Percentiles rank a stretch among this genome's conserved stretches.
Evolutionary conservation across 768 basidiomycete genomes (phyloP).

Genomic region (Tricholoma sp.): DNA sequence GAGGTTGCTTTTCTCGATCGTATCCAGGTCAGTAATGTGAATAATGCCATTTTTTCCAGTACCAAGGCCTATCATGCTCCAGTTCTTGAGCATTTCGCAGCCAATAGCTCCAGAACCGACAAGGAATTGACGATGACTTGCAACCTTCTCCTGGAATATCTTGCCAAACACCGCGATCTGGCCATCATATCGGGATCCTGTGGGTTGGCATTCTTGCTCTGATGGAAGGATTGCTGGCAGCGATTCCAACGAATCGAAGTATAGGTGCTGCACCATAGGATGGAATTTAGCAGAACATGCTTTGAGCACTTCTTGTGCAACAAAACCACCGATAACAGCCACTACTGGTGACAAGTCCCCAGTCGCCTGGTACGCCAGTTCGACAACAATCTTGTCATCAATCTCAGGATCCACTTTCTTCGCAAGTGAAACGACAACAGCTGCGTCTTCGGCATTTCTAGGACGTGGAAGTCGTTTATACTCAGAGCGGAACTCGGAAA

Average conservation of each 20-base stretch:
- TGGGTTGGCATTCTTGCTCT: slow-evolving; percentile 80
- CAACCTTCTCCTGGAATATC: slow-evolving; percentile 87
- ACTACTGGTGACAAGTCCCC: slow-evolving; percentile 88
- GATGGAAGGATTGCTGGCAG: slow-evolving; percentile 71
- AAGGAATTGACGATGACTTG: slow-evolving; percentile 88
- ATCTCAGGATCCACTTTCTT: slow-evolving; percentile 73
- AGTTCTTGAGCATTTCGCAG: slow-evolving; percentile 99
- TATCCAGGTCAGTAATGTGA: slow-evolving; percentile 95
- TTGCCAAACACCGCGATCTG: slow-evolving; percentile 97
- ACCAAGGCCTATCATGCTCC: slow-evolving; percentile 97
- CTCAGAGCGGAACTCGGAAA: slow-evolving; percentile 69
- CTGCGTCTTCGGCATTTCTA: slow-evolving; percentile 77
- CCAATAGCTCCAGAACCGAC: slow-evolving; percentile 99
- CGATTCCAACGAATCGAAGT: slow-evolving; percentile 97
- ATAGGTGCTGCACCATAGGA: slow-evolving; percentile 90
- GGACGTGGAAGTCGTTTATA: slow-evolving; percentile 73
- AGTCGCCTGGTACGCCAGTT: slow-evolving; percentile 85
- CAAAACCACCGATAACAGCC: slow-evolving; percentile 95
- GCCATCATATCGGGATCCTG: slow-evolving; percentile 81
- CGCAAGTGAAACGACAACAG: slow-evolving; percentile 63
- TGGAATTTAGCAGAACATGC: slow-evolving; percentile 98
- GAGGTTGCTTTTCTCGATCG: slow-evolving; percentile 98
- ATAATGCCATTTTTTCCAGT: slow-evolving; percentile 75
- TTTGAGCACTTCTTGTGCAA: slow-evolving; percentile 96
- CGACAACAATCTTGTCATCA: slow-evolving; percentile 76